Evolutionary conservation across 495 filamentous ascomycete species (phyloP), one percentile per base, ranked within the genome.

Genomic region (Neurospora tetraspora): DNA sequence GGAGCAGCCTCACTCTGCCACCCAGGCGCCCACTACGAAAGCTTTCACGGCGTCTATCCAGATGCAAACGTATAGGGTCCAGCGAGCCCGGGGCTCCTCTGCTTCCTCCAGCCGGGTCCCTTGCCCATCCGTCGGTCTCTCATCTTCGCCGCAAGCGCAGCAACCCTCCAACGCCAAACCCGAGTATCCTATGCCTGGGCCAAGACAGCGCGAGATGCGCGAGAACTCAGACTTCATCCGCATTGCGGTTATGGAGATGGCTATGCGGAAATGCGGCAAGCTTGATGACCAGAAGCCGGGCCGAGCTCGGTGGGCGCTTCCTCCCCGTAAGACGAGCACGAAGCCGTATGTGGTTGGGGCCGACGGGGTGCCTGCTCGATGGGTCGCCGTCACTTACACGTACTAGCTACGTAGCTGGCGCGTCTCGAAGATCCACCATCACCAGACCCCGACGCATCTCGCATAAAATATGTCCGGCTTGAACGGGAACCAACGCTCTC

Each of bases 181-280:
- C 71, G 80, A 74, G 76, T 83, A 76, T 74, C 80, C 79, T 53
- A 79, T 85, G 45, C 83, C 82, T 6, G 83, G 84, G 0, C 82
- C 91, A 12, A 90, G 93, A 16, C 94, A 94, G 79, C 89, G 96
- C 16, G 96, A 98, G 79, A 89, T 93, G 75, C 88, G 96, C 43
- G 96, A 99, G 80, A 99, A 99, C 78, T 88, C 91, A 34, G 91
- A 98, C 75, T 99, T 98, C 82, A 89, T 99, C 69, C 89, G 96
- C 38, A 91, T 98, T 77, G 93, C 96, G 37, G 95, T 98, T 71
- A 86, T 98, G 77, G 96, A 99, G 82, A 97, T 97, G 92, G 93
- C 95, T 73, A 99, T 99, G 96, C 91, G 94, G 39, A 90, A 93
- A 76, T 87, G 86, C 61, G 96, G 96, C 61, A 98, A 99, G 82